phyloP scores from a whole-genome alignment of 2,329 filamentous ascomycete species.

The Periconia digitata region DNA sequence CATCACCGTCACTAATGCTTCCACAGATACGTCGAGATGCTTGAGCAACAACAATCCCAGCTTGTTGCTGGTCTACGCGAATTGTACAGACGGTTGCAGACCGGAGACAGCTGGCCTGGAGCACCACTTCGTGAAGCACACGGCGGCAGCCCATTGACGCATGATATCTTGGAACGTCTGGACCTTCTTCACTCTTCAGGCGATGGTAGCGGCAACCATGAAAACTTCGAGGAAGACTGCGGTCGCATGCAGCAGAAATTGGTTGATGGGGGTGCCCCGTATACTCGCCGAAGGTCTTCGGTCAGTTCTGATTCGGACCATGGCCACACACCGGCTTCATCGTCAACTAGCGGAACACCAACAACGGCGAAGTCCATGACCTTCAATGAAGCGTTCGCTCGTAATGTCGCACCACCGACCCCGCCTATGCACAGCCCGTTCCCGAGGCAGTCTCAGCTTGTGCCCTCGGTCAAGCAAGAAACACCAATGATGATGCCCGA shows the following conservation, averaged over 20 bases:
- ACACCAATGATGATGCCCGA: conserved; percentile 29
- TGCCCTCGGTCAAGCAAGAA: conserved; percentile 35
- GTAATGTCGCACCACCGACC: conserved; percentile 39
- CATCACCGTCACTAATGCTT: conserved; percentile 8
- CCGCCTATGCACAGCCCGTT: conserved; percentile 44
- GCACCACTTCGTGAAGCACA: conserved; percentile 54
- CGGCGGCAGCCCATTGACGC: conserved; percentile 60
- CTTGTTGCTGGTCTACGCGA: conserved; percentile 63
- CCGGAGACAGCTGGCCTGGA: conserved; percentile 59
- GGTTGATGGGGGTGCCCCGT: conserved; percentile 54
- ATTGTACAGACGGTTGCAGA: conserved; percentile 57
- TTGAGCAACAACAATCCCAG: conserved; percentile 66
- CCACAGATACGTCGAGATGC: conserved; percentile 64
- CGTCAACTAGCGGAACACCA: conserved; percentile 42
- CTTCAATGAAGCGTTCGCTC: conserved; percentile 33
- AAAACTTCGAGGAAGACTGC: conserved; percentile 62
- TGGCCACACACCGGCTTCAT: conserved; percentile 46
- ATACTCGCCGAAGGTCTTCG: conserved; percentile 56
- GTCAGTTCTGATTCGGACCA: conserved; percentile 61
- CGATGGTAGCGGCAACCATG: conserved; percentile 49
- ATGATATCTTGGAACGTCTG: conserved; percentile 63
- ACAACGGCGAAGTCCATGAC: conserved; percentile 36
- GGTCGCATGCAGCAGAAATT: conserved; percentile 58
- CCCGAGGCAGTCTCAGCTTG: conserved; percentile 35
- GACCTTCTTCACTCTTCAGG: conserved; percentile 57